A percentile compares a stretch with the other conserved stretches of the same genome.
phyloP scores from a whole-genome alignment of 305 asterid genomes.

The Lippia alba region DNA sequence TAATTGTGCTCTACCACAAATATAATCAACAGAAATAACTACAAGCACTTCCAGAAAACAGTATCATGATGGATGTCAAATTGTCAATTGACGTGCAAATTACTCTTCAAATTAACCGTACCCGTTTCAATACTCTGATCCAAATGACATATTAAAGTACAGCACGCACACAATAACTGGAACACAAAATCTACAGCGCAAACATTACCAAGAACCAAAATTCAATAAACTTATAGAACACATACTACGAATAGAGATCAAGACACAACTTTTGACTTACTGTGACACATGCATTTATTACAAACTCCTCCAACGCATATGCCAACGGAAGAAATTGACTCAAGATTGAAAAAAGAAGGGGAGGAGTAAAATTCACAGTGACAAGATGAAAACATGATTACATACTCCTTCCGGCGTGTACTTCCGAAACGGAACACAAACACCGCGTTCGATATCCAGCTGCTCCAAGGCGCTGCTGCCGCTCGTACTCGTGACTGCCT shows the following conservation, averaged over 20 bases:
- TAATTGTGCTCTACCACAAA: slow-evolving; percentile 13
- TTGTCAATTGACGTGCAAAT: neutral
- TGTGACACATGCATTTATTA: slow-evolving; percentile 1
- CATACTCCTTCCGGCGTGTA: slow-evolving; percentile 80
- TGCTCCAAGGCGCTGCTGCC: slow-evolving; percentile 79
- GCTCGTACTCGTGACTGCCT: slow-evolving; percentile 39
- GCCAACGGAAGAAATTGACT: slow-evolving; percentile 4
- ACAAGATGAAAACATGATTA: neutral
- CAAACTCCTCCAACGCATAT: neutral
- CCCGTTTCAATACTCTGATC: neutral
- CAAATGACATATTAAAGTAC: slow-evolving; percentile 12
- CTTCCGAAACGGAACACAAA: slow-evolving; percentile 91
- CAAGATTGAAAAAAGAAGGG: slow-evolving; percentile 15
- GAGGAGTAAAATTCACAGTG: neutral
- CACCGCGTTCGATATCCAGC: slow-evolving; percentile 93
- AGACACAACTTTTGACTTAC: neutral
- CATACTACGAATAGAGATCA: slow-evolving; percentile 16
- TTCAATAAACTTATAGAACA: slow-evolving; percentile 1
- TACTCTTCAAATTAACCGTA: slow-evolving; percentile 7
- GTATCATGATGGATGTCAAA: neutral
- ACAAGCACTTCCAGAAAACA: slow-evolving; percentile 13
- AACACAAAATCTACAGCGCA: neutral
- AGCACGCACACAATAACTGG: neutral
- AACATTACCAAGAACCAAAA: slow-evolving; percentile 13
- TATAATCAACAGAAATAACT: neutral